A percentile compares a stretch with the other conserved stretches of the same genome.
Conservation (phyloP, 2,329 filamentous ascomycete species). For the Exophiala viscosa region DNA sequence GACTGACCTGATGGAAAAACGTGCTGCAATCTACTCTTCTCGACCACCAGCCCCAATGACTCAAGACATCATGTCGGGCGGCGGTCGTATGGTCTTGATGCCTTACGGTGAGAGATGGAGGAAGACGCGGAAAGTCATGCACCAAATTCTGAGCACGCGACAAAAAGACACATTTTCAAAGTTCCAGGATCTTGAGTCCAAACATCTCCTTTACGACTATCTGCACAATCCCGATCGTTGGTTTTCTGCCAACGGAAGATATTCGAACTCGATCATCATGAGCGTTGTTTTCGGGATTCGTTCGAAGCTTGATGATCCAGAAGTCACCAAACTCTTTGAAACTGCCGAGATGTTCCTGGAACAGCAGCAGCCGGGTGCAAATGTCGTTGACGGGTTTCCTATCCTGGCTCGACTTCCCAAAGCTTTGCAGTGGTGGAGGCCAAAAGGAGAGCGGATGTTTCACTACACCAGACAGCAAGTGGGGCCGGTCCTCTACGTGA, state of each 20-base stretch:
- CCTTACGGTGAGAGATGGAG: slow-evolving; percentile 30
- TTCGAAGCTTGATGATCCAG: slow-evolving; percentile 31
- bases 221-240: slow-evolving; percentile 27
- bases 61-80: not conserved
- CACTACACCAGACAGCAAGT: no score
- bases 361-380: slow-evolving; percentile 35
- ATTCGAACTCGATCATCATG: slow-evolving; percentile 38
- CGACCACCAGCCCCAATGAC: not conserved
- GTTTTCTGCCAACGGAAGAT: slow-evolving; percentile 41
- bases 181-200: slow-evolving; percentile 19
- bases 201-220: slow-evolving; percentile 12
- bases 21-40: not conserved
- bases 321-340: slow-evolving; percentile 34
- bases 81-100: slow-evolving; percentile 42
- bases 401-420: slow-evolving; percentile 32
- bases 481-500: not conserved
- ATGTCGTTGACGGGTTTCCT: slow-evolving; percentile 39
- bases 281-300: slow-evolving; percentile 49
- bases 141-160: slow-evolving; percentile 12
- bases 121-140: slow-evolving; percentile 14
- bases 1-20: slow-evolving; percentile 2
- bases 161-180: slow-evolving; percentile 7
- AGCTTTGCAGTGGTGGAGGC: slow-evolving; percentile 5
- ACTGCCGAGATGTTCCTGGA: slow-evolving; percentile 35
- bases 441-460: not conserved